Base-by-base conservation (phyloP, 2,329 filamentous ascomycete species). In the Claviceps sorghi region DNA sequence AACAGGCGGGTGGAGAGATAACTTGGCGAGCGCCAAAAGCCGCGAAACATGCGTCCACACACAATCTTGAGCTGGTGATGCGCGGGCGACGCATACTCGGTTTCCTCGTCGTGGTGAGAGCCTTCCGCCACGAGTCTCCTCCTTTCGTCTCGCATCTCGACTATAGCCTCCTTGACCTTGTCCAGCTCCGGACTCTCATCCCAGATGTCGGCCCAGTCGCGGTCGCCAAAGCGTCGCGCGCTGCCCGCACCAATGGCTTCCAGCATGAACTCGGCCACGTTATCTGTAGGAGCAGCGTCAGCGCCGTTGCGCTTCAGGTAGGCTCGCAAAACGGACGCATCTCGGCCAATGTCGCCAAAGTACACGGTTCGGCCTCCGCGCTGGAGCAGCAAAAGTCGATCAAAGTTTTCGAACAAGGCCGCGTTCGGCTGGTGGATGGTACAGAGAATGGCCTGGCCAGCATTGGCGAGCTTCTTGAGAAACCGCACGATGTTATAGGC, bases 391-490 rank as follows among this genome's bases (percentile, higher is more conserved):
- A 95, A 71, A 2, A 95, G 75, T 13, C 88, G 79, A 63, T 95
- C 88, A 58, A 95, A 95, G 66, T 89, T 84, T 65, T 93, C 86
- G 59, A 95, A 95, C 0, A 95, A 74, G 0, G 86, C 82, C 17
- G 86, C 86, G 58, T 89, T 91, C 1, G 89, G 88, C 64, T 95
- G 89, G 65, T 95, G 89, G 57, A 95, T 95, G 0, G 89, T 95
- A 69, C 88, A 94, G 3, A 95, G 76, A 58, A 95, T 88, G 10
- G 88, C 88, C 64, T 95, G 89, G 1, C 88, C 89, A 2, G 85
- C 84, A n/a, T 77, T 73, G 49, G 84, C 82, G 6, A 88, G 76
- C 68, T 88, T 88, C 60, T 80, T 80, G n/a, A 89, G 71, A 72
- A 88, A 86, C 36, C 83, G 81, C 29, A 87, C 81, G 58, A 88